Conservation (phyloP, 306 rosid species). For the Mucuna pruriens region DNA sequence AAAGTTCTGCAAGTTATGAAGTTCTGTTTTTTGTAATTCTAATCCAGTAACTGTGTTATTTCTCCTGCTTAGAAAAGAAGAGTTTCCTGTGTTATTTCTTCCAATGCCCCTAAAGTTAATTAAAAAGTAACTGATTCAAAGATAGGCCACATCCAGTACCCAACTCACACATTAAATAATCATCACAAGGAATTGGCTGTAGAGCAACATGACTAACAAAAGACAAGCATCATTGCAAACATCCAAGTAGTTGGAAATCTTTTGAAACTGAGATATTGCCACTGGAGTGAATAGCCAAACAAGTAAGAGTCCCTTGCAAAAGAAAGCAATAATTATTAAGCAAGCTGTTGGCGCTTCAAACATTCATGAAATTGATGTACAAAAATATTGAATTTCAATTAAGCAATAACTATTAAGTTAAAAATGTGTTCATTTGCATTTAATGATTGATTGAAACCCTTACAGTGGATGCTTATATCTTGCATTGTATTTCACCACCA, state of each 20-base stretch:
- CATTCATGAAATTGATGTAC: background rate
- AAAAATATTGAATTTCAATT: background rate
- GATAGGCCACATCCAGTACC: background rate
- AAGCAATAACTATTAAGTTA: background rate
- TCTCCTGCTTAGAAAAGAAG: background rate
- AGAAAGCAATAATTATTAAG: too few relatives aligned
- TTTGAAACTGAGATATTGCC: slow-evolving; percentile 1
- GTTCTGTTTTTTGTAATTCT: too few relatives aligned
- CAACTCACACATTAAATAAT: background rate
- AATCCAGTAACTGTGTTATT: too few relatives aligned
- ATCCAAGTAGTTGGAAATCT: slow-evolving; percentile 2
- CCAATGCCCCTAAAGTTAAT: slow-evolving; percentile 5
- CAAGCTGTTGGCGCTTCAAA: background rate
- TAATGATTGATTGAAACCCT: background rate
- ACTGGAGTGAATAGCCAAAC: background rate
- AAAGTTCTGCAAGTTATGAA: too few relatives aligned
- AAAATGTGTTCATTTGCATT: background rate
- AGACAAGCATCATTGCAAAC: too few relatives aligned
- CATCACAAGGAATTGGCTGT: slow-evolving; percentile 2
- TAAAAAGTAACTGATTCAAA: background rate
- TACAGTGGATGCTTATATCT: background rate
- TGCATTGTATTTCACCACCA: background rate
- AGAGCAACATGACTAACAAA: background rate
- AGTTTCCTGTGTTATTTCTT: background rate
- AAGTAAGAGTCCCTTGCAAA: background rate